A percentile compares a stretch with the other conserved stretches of the same genome.
These are phyloP conservation scores for Lumnitzera racemosa DNA, from an alignment of 345 rosid species.

Conservation along the genomic window DNA sequence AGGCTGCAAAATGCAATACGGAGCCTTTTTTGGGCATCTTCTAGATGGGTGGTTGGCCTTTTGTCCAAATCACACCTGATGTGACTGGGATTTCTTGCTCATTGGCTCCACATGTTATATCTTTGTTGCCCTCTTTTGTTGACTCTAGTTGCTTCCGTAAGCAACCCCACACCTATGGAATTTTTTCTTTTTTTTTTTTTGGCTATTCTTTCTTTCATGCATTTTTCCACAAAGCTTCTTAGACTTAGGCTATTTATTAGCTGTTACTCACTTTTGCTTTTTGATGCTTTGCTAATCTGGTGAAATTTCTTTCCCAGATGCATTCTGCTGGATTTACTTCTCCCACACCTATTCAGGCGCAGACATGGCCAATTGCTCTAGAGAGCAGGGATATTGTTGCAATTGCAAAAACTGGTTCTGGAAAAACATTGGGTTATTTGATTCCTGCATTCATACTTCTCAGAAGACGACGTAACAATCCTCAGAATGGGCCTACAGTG, in stretches of 20 bases:
- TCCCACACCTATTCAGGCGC: slow-evolving; percentile 98
- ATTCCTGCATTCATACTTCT: slow-evolving; percentile 90
- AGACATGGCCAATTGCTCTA: slow-evolving; percentile 97
- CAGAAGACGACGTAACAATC: slow-evolving; percentile 51
- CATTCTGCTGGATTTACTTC: slow-evolving; percentile 78
- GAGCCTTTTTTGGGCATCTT: slow-evolving; percentile 75
- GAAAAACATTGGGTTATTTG: slow-evolving; percentile 94
- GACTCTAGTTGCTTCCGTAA: slow-evolving; percentile 85
- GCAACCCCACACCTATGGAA: slow-evolving; percentile 48
- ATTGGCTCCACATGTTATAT: slow-evolving; percentile 63
- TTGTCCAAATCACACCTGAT: slow-evolving; percentile 72
- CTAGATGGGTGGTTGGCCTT: slow-evolving; percentile 65
- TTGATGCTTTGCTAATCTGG: neutral
- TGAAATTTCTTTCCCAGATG: slow-evolving; percentile 37
- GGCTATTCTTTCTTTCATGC: slow-evolving; percentile 6
- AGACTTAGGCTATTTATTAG: slow-evolving; percentile 1
- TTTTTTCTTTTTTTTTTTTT: slow-evolving; percentile 9
- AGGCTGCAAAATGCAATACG: slow-evolving; percentile 80
- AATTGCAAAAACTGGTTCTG: slow-evolving; percentile 98
- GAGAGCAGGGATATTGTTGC: slow-evolving; percentile 90
- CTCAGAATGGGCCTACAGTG: slow-evolving; percentile 83
- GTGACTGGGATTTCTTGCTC: slow-evolving; percentile 61
- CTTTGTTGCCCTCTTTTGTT: slow-evolving; percentile 66
- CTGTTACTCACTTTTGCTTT: slow-evolving; percentile 11
- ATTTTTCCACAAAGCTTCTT: slow-evolving; percentile 3